phyloP scores from a whole-genome alignment of 805 yeast species.

The Vanderwaltozyma verrucispora region DNA sequence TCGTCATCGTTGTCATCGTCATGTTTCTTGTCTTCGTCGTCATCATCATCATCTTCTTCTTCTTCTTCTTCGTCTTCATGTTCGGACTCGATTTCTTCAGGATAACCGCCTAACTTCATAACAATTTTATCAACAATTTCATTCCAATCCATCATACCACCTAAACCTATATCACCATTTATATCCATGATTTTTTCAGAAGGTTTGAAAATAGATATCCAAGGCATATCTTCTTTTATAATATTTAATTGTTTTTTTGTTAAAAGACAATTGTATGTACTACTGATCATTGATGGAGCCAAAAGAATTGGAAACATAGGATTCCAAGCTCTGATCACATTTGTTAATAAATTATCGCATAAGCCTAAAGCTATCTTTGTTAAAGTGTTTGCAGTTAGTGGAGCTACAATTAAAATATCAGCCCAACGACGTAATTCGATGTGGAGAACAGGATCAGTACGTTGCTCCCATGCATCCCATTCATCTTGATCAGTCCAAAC shows the following conservation, averaged over 20 bases:
- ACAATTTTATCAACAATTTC: conserved; percentile 83
- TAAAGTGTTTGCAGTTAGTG: conserved; percentile 87
- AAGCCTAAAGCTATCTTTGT: conserved; percentile 83
- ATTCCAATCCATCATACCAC: conserved; percentile 97
- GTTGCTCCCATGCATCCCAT: conserved; percentile 72
- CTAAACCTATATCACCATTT: conserved; percentile 96
- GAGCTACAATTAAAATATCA: conserved; percentile 81
- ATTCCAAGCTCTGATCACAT: conserved; percentile 92
- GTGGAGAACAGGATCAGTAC: conserved; percentile 87
- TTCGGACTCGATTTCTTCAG: conserved; percentile 33
- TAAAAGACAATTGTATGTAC: conserved; percentile 79
- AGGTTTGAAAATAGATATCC: conserved; percentile 88
- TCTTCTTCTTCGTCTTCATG: conserved; percentile 39
- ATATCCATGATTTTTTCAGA: conserved; percentile 87
- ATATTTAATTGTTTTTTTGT: conserved; percentile 73
- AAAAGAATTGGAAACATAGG: conserved; percentile 75
- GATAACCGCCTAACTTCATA: conserved; percentile 55
- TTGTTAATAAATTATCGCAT: conserved; percentile 84
- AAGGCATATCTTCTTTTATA: conserved; percentile 82
- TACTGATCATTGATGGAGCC: conserved; percentile 94
- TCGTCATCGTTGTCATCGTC: conserved; percentile 34
- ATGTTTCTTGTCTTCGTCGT: conserved; percentile 40
- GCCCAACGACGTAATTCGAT: conserved; percentile 96
- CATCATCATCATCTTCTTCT: conserved; percentile 24
- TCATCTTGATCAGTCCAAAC: conserved; percentile 93